Evolutionary conservation across 2,329 filamentous ascomycete genomes (phyloP), one percentile per base, ranked within the genome.

Genomic region (Colletotrichum orbiculare): DNA sequence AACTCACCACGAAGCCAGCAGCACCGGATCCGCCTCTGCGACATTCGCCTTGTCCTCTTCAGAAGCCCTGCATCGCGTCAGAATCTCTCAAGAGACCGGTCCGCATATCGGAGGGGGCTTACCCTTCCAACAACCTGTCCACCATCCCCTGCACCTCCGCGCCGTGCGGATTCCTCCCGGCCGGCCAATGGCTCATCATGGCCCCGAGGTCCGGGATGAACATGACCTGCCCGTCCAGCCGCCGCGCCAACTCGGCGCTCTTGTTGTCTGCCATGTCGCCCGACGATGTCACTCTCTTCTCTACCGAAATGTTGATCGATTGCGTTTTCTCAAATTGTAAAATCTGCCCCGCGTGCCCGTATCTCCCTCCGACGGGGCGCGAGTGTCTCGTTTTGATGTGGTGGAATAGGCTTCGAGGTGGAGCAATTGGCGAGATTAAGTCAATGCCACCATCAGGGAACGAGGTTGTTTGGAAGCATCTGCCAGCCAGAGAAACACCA

Each of bases 351-450:
- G 25, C 11, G 13, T 12, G 17, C 33, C 41, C 17, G 42, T 13
- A 34, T 48, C 38, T 11, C 17, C 37, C 15, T 25, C 11, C 25
- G 25, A 35, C 5, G 25, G 35, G 50, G 45, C 57, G 45, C 56
- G 58, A 34, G 59, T 34, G 52, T 50, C 43, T 65, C 11, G 34
- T 57, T 48, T 53, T 63, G 52, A 56, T 62, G 53, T 38, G 52
- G 33, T 10, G 46, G 37, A 52, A 37, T 48, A 37, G 43, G 4
- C 25, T 64, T 8, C 33, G 12, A 42, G 53, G 63, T 65, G 63
- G 63, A 57, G 63, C 63, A 56, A 5, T 25, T 47, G 48, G 37
- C 58, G 53, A 65, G 63, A 65, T 65, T 65, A 53, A 57, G 63
- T 62, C 63, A 65, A 62, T 65, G 63, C 58, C 50, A 48, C 58